phyloP scores from a whole-genome alignment of 2,329 filamentous ascomycete genomes.

The Alternaria conjuncta region DNA sequence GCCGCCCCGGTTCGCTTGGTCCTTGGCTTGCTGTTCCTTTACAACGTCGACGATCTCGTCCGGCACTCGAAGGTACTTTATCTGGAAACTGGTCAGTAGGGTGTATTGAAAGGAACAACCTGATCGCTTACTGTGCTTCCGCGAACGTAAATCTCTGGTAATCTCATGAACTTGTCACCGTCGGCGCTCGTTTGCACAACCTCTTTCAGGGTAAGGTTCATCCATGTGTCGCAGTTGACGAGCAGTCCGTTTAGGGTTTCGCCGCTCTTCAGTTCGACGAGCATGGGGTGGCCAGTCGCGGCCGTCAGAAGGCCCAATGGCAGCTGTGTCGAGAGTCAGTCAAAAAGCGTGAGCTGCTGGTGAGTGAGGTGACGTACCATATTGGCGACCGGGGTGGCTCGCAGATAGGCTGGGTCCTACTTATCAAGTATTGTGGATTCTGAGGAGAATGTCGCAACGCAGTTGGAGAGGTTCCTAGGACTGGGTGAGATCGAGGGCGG shows the following conservation, averaged over 20 bases:
- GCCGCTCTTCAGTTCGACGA: slow-evolving; percentile 96
- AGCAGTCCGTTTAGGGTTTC: slow-evolving; percentile 97
- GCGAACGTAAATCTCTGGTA: slow-evolving; percentile 94
- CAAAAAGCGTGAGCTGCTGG: not conserved
- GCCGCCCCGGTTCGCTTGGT: slow-evolving; percentile 65
- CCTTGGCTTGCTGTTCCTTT: slow-evolving; percentile 86
- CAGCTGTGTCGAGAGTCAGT: slow-evolving; percentile 53
- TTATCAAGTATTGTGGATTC: not conserved
- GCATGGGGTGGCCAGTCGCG: slow-evolving; percentile 96
- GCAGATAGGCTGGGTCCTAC: not conserved
- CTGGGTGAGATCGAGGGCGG: not conserved
- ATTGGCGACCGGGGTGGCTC: not conserved
- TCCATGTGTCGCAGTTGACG: slow-evolving; percentile 98
- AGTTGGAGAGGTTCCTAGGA: not conserved
- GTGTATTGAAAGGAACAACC: not conserved
- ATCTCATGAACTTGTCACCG: slow-evolving; percentile 88
- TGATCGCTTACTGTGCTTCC: slow-evolving; percentile 83
- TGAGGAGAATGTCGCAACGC: not conserved
- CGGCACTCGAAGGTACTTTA: slow-evolving; percentile 95
- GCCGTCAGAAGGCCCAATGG: slow-evolving; percentile 85
- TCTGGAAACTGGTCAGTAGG: slow-evolving; percentile 61
- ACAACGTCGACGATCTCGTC: slow-evolving; percentile 96
- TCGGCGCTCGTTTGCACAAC: slow-evolving; percentile 96
- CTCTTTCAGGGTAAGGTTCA: slow-evolving; percentile 97
- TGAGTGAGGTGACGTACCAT: slow-evolving; percentile 32